Percentiles rank a stretch among this genome's conserved stretches.
These are phyloP conservation scores for Ophiostoma perfectum DNA, from an alignment of 2,329 filamentous ascomycete species.

Conservation along the genomic window DNA sequence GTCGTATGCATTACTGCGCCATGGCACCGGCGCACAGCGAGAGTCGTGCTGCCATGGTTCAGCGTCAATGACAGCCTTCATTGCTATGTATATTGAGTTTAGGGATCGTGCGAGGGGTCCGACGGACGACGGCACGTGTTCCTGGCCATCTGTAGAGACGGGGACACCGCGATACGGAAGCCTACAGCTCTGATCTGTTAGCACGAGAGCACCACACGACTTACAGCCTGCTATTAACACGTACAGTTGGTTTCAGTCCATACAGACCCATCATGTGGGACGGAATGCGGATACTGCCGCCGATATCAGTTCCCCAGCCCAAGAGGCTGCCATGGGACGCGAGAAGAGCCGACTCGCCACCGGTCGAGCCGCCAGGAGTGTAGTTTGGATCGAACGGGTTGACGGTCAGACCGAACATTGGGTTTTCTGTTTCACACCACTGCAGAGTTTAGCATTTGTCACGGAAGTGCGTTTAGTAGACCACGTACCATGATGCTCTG, in stretches of 20 bases:
- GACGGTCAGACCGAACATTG: constrained; percentile 34
- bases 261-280: constrained; percentile 35
- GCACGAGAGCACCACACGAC: not conserved
- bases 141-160: constrained; percentile 25
- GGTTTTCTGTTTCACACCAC: constrained; percentile 35
- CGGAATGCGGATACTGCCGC: constrained; percentile 30
- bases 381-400: constrained; percentile 35
- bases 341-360: constrained; percentile 37
- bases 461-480: not conserved
- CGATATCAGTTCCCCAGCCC: constrained; percentile 46
- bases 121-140: constrained; percentile 46
- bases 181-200: constrained; percentile 37
- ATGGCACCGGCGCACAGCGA: constrained; percentile 62
- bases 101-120: constrained; percentile 57
- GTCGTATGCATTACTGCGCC: constrained; percentile 32
- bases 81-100: constrained; percentile 46
- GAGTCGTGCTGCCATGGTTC: constrained; percentile 63
- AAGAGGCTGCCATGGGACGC: constrained; percentile 33
- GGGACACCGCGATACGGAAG: constrained; percentile 53
- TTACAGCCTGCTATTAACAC: not conserved
- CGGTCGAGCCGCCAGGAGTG: constrained; percentile 36
- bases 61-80: constrained; percentile 50
- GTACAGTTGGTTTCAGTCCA: constrained; percentile 31
- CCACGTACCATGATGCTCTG: constrained; percentile 29
- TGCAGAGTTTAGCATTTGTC: not conserved